Conservation (phyloP, 495 filamentous ascomycete genomes). For the Penicillium daleae region DNA sequence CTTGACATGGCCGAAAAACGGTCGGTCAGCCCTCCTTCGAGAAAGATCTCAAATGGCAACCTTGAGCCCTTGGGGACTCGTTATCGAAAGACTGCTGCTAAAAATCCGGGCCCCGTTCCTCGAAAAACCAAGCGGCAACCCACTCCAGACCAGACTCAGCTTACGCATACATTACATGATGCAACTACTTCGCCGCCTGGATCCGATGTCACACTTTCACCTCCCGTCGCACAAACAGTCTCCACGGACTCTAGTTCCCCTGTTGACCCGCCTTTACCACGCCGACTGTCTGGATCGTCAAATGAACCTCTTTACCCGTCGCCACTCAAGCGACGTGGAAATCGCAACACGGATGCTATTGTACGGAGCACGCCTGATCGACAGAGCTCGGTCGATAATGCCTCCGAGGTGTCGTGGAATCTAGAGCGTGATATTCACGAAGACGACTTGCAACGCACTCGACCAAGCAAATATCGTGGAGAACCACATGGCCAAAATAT, state of each 20-base stretch:
- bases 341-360: slow-evolving; percentile 14
- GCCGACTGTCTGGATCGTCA: slow-evolving; percentile 25
- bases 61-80: slow-evolving; percentile 5
- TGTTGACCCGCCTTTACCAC: slow-evolving; percentile 26
- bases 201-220: slow-evolving; percentile 44
- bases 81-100: slow-evolving; percentile 15
- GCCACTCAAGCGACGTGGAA: slow-evolving; percentile 30
- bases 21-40: not conserved
- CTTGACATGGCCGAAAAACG: slow-evolving; percentile 33
- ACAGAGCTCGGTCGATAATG: slow-evolving; percentile 39
- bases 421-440: slow-evolving; percentile 51
- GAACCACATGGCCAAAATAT: slow-evolving; percentile 41
- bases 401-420: slow-evolving; percentile 42
- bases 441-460: slow-evolving; percentile 44
- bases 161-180: slow-evolving; percentile 37
- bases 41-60: not conserved
- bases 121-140: slow-evolving; percentile 36
- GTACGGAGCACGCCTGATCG: slow-evolving; percentile 29
- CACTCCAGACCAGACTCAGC: slow-evolving; percentile 48
- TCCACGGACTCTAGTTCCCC: slow-evolving; percentile 42
- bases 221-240: slow-evolving; percentile 41
- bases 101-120: not conserved
- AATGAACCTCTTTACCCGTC: slow-evolving; percentile 42
- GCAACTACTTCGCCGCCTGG: slow-evolving; percentile 28
- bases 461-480: slow-evolving; percentile 30